Percentiles rank a stretch among this genome's conserved stretches.
Evolutionary conservation across 306 rosid species (phyloP).

Genomic region (Fagus crenata): DNA sequence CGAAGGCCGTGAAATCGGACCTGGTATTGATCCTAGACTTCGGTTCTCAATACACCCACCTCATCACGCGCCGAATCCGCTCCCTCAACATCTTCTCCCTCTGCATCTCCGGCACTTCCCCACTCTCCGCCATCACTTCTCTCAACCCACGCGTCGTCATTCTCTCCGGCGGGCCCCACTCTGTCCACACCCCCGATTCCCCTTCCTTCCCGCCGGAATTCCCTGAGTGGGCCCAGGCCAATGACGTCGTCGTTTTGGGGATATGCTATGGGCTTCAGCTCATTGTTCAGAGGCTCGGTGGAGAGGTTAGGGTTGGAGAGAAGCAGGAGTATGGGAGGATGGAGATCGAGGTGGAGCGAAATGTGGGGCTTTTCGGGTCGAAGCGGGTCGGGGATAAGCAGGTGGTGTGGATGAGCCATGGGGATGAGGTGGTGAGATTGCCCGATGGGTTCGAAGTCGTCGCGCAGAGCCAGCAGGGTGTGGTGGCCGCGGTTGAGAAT

Average conservation of each 20-base stretch:
- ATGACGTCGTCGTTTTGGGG: slow-evolving; percentile 67
- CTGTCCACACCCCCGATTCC: slow-evolving; percentile 75
- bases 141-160: slow-evolving; percentile 76
- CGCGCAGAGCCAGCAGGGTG: slow-evolving; percentile 81
- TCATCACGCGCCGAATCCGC: slow-evolving; percentile 93
- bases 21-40: slow-evolving; percentile 79
- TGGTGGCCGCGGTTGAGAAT: slow-evolving; percentile 67
- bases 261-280: slow-evolving; percentile 92
- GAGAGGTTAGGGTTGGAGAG: slow-evolving; percentile 66
- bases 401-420: slow-evolving; percentile 97
- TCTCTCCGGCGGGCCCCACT: slow-evolving; percentile 98
- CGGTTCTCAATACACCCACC: slow-evolving; percentile 95
- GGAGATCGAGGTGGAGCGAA: slow-evolving; percentile 61
- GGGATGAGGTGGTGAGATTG: slow-evolving; percentile 68
- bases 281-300: slow-evolving; percentile 82
- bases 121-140: slow-evolving; percentile 60
- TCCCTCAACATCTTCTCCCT: slow-evolving; percentile 81
- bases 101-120: slow-evolving; percentile 78
- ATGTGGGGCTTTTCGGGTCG: slow-evolving; percentile 46
- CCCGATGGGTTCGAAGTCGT: slow-evolving; percentile 71
- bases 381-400: slow-evolving; percentile 50
- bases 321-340: slow-evolving; percentile 90
- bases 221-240: slow-evolving; percentile 67
- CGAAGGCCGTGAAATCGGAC: slow-evolving; percentile 60
- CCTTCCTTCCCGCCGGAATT: slow-evolving; percentile 77